These are phyloP conservation scores for Logfia minima DNA, from an alignment of 129 eudicot species.

Conservation along the genomic window DNA sequence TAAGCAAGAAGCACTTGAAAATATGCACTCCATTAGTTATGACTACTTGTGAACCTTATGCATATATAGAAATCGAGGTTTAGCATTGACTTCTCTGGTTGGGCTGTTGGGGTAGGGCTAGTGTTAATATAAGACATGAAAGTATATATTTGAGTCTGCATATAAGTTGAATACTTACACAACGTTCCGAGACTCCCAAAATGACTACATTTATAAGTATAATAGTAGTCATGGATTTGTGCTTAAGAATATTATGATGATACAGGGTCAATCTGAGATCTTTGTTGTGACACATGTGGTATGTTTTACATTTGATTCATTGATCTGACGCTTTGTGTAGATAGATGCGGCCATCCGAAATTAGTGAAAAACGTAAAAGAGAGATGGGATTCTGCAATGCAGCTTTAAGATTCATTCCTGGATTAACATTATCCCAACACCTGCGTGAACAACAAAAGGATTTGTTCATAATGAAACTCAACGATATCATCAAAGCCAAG, in stretches of 20 bases:
- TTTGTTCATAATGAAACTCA: neutral
- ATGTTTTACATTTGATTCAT: neutral
- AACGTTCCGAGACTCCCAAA: too few relatives aligned
- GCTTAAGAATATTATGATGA: neutral
- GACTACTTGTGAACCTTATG: too few relatives aligned
- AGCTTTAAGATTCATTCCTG: neutral
- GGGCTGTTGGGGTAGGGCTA: too few relatives aligned
- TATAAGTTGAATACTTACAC: too few relatives aligned
- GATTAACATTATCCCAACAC: constrained; percentile 1
- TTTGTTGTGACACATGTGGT: neutral
- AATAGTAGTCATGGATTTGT: neutral
- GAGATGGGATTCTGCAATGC: neutral
- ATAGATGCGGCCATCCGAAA: neutral
- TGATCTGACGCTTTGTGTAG: too few relatives aligned
- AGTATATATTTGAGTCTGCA: too few relatives aligned
- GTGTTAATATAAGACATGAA: too few relatives aligned
- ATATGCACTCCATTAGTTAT: too few relatives aligned
- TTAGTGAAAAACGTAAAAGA: neutral
- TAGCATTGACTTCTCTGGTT: too few relatives aligned
- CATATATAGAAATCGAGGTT: too few relatives aligned
- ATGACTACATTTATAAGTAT: too few relatives aligned
- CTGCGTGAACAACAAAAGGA: neutral
- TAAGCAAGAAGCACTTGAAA: too few relatives aligned
- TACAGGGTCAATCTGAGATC: neutral
- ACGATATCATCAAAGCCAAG: neutral